Percentiles rank a stretch among this genome's conserved stretches.
Evolutionary conservation across 345 rosid species (phyloP).

Genomic region (Salix udensis): DNA sequence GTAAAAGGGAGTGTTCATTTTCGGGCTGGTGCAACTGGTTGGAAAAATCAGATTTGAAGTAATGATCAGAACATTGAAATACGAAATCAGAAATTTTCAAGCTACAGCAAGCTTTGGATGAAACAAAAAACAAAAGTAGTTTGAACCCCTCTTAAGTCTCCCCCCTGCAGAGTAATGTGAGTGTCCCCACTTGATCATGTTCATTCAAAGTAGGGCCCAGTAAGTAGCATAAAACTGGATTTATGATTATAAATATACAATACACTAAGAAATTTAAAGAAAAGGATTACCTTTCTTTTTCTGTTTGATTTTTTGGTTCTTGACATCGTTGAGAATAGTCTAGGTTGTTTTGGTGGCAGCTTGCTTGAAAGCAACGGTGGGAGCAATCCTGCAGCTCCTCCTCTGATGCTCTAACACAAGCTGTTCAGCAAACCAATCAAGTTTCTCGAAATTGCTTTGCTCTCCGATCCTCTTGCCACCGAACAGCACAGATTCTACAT

Average conservation of each 20-base stretch:
- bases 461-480: constrained; percentile 81
- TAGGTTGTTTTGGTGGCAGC: constrained; percentile 41
- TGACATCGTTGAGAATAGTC: constrained; percentile 22
- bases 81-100: background rate
- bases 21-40: constrained; percentile 10
- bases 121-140: background rate
- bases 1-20: background rate
- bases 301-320: constrained; percentile 21
- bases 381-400: constrained; percentile 89
- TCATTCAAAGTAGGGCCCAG: constrained; percentile 20
- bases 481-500: constrained; percentile 84
- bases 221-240: background rate
- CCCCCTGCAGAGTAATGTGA: background rate
- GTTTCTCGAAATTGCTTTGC: constrained; percentile 70
- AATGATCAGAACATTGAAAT: constrained; percentile 1
- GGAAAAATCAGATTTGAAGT: background rate
- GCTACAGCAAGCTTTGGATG: background rate
- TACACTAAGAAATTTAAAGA: background rate
- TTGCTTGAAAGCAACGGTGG: constrained; percentile 97
- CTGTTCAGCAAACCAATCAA: constrained; percentile 83
- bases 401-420: constrained; percentile 89
- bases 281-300: constrained; percentile 29
- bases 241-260: background rate
- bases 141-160: background rate
- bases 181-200: constrained; percentile 21